Percentiles rank a stretch among this genome's conserved stretches.
Evolutionary conservation across 257 asterid genomes (phyloP).

Genomic region (Fraxinus pennsylvanica): DNA sequence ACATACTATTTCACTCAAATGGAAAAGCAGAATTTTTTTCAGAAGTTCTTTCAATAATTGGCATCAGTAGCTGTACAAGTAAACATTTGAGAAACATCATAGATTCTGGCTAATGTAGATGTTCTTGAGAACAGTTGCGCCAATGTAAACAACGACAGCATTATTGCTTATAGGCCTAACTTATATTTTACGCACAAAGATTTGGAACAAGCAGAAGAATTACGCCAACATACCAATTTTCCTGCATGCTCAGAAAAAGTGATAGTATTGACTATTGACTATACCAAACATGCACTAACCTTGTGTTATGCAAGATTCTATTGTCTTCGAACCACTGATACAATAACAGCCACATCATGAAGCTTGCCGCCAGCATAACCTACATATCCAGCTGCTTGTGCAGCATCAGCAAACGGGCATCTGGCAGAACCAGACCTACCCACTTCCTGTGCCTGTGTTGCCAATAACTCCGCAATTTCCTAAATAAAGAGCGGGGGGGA

Average conservation of each 20-base stretch:
- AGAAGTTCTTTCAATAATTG: not conserved
- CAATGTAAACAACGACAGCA: not conserved
- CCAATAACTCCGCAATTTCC: conserved; percentile 76
- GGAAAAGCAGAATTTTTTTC: not conserved
- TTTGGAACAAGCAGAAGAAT: not conserved
- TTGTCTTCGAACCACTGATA: conserved; percentile 56
- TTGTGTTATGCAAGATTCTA: conserved; percentile 9
- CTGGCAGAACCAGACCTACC: conserved; percentile 53
- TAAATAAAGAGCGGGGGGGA: conserved; percentile 4
- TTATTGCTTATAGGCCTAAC: not conserved
- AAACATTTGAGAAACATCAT: not conserved
- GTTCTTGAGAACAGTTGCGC: not conserved
- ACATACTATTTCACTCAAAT: not conserved
- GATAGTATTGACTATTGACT: not conserved
- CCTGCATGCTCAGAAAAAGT: not conserved
- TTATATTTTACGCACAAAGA: not conserved
- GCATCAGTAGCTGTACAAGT: not conserved
- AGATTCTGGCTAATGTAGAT: not conserved
- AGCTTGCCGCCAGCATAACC: conserved; percentile 74
- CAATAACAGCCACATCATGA: conserved; percentile 77
- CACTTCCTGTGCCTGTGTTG: conserved; percentile 58
- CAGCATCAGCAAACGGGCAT: conserved; percentile 80
- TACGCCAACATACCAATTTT: not conserved
- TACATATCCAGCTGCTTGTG: conserved; percentile 69
- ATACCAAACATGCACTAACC: not conserved